Evolutionary conservation across 805 yeast species (phyloP), one percentile per base, ranked within the genome.

Genomic region (Candida coquimbonensis): DNA sequence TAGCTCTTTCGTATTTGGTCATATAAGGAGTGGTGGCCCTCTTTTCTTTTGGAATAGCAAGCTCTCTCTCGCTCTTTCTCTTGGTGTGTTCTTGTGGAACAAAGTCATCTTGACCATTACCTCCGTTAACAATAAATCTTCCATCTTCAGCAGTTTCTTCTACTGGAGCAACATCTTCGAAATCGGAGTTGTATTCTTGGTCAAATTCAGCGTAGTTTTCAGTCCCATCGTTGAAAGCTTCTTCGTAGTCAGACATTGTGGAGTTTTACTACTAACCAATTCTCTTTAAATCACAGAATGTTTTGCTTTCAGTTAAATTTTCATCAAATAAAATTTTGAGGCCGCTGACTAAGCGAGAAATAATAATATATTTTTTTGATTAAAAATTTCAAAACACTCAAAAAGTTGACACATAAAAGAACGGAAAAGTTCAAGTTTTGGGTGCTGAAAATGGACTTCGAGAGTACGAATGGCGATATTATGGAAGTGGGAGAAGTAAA

Each of bases 1-100:
- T 80, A 8, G 99, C 99, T 57, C 97, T 79, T 73, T 93, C 99
- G 65, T 93, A 93, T 63, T 95, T 93, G 47, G 99, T 93, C 98
- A 93, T 90, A 65, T 91, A 93, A 44, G 99, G 99, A 6, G 99
- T 93, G 13, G 99, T 93, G 26, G 89, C 77, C 66, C 99, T 80
- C 53, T 86, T 72, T 21, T 87, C 96, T 56, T 78, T 87, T 47
- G 96, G 86, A 49, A 93, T 88, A 17, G 97, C 95, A 59, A 87
- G 78, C 55, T 85, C 93, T 55, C 75, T 81, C 51, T 78, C 72
- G 8, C 91, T 77, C 61, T 84, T 85, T 52, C 74, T 79, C 59
- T 75, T 76, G n/a, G 26, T 26, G 51, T 59, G 52, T 27, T 59
- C 62, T 36, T 63, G 68, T 12, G 56, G 57, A 24, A 59, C 67